A percentile compares a stretch with the other conserved stretches of the same genome.
phyloP scores from a whole-genome alignment of 306 rosid genomes.

The Oxytropis ochrocephala region DNA sequence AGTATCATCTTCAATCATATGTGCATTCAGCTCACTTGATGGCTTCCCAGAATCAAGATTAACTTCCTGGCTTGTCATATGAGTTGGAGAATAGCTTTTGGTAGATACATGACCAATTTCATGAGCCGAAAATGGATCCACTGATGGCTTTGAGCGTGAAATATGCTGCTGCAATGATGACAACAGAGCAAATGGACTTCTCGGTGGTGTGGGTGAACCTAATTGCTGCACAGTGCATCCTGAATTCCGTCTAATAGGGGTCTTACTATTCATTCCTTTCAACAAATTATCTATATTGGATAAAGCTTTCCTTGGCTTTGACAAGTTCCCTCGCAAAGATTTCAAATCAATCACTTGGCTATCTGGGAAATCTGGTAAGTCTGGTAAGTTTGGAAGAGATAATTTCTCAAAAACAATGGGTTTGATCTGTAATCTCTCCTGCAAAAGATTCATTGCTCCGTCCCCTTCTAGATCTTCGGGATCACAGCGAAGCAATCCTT shows the following conservation, averaged over 20 bases:
- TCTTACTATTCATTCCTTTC: slow-evolving; percentile 28
- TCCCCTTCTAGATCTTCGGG: slow-evolving; percentile 62
- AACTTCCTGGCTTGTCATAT: slow-evolving; percentile 1
- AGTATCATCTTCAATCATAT: slow-evolving; percentile 13
- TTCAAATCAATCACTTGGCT: slow-evolving; percentile 35
- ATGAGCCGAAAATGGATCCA: slow-evolving; percentile 57
- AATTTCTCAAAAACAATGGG: slow-evolving; percentile 49
- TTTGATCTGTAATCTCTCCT: slow-evolving; percentile 64
- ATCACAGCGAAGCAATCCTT: slow-evolving; percentile 43
- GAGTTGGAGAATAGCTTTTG: slow-evolving; percentile 23
- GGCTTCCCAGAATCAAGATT: slow-evolving; percentile 30
- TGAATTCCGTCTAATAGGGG: slow-evolving; percentile 25
- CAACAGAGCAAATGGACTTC: slow-evolving; percentile 56
- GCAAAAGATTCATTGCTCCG: slow-evolving; percentile 43
- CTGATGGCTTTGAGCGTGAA: slow-evolving; percentile 39
- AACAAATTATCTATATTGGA: slow-evolving; percentile 37
- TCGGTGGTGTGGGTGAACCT: slow-evolving; percentile 66
- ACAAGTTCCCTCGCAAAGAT: slow-evolving; percentile 30
- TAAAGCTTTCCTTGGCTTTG: slow-evolving; percentile 44
- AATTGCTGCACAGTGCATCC: slow-evolving; percentile 29
- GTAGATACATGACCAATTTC: slow-evolving; percentile 32
- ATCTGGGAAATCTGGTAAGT: slow-evolving; percentile 46
- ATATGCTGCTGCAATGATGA: slow-evolving; percentile 40
- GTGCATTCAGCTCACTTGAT: slow-evolving; percentile 22
- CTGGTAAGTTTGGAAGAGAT: slow-evolving; percentile 53